Evolutionary conservation across 768 basidiomycete species (phyloP).

Genomic region (Psilocybe tampanensis): DNA sequence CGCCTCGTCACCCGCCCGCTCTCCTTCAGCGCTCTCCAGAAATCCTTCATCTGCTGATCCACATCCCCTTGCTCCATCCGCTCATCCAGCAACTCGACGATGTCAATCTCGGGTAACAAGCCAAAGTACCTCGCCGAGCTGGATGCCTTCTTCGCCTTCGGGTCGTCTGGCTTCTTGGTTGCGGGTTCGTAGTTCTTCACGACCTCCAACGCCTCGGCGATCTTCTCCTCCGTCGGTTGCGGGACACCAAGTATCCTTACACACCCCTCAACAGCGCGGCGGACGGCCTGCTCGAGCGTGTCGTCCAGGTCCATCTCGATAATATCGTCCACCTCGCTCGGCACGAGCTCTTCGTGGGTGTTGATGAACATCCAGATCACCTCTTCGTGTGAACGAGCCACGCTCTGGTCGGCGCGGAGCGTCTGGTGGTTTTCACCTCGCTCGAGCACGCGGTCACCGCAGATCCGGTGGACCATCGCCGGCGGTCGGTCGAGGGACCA

Average conservation of each 20-base stretch:
- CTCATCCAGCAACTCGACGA: slow-evolving; percentile 47
- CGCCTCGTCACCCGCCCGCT: slow-evolving; percentile 50
- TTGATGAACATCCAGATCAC: slow-evolving; percentile 83
- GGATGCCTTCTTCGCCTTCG: slow-evolving; percentile 18
- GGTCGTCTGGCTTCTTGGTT: slow-evolving; percentile 28
- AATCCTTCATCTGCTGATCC: slow-evolving; percentile 29
- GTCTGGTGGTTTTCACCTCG: slow-evolving; percentile 90
- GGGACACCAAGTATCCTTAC: slow-evolving; percentile 55
- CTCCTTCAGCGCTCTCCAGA: slow-evolving; percentile 53
- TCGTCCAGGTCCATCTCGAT: slow-evolving; percentile 61
- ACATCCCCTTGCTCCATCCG: slow-evolving; percentile 38
- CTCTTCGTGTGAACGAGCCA: slow-evolving; percentile 68
- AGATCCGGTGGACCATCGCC: slow-evolving; percentile 71
- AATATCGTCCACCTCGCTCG: slow-evolving; percentile 61
- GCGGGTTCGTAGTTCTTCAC: slow-evolving; percentile 36
- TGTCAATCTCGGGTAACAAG: slow-evolving; percentile 72
- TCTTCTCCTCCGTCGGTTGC: slow-evolving; percentile 53
- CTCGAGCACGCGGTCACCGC: slow-evolving; percentile 67
- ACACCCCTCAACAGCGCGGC: slow-evolving; percentile 60
- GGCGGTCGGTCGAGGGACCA: slow-evolving; percentile 65
- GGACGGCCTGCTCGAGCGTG: slow-evolving; percentile 53
- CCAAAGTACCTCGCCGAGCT: slow-evolving; percentile 71
- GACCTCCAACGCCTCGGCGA: slow-evolving; percentile 58
- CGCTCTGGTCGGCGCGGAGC: slow-evolving; percentile 55
- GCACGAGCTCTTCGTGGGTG: slow-evolving; percentile 58